Evolutionary conservation across 371 early-diverging fungal genomes (phyloP).

Genomic region (Chytridium lagenaria): DNA sequence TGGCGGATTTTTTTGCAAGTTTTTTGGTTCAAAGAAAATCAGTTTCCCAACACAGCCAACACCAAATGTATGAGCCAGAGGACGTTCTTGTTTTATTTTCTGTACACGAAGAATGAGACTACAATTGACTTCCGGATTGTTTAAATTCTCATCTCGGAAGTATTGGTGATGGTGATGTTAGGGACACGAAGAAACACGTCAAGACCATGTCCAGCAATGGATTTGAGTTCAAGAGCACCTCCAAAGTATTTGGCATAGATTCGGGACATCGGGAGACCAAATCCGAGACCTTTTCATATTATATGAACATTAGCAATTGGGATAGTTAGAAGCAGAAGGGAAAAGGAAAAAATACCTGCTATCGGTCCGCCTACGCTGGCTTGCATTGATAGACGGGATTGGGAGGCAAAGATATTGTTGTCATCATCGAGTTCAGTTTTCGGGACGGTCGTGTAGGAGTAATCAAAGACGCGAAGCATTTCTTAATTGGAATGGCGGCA

Average conservation of each 20-base stretch:
- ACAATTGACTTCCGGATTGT: no score
- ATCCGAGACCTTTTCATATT: constrained; percentile 54
- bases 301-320: neutral
- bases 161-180: constrained; percentile 57
- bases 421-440: constrained; percentile 61
- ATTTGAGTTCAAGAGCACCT: constrained; percentile 83
- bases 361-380: constrained; percentile 87
- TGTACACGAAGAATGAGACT: no score
- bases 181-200: constrained; percentile 91
- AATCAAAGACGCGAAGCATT: constrained; percentile 84
- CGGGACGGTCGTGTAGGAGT: constrained; percentile 90
- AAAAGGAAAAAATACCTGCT: constrained; percentile 42
- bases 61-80: no score
- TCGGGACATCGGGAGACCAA: constrained; percentile 89
- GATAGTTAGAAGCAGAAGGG: neutral
- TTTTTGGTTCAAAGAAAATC: constrained; percentile 2
- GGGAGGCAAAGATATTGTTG: constrained; percentile 50
- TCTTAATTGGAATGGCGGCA: constrained; percentile 42
- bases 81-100: no score
- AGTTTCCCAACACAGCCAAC: no score
- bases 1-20: constrained; percentile 20
- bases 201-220: constrained; percentile 87
- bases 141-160: neutral
- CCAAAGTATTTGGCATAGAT: constrained; percentile 96
- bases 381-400: constrained; percentile 75